Base-by-base conservation (phyloP, 257 asterid species). In the Solanum phureja region DNA sequence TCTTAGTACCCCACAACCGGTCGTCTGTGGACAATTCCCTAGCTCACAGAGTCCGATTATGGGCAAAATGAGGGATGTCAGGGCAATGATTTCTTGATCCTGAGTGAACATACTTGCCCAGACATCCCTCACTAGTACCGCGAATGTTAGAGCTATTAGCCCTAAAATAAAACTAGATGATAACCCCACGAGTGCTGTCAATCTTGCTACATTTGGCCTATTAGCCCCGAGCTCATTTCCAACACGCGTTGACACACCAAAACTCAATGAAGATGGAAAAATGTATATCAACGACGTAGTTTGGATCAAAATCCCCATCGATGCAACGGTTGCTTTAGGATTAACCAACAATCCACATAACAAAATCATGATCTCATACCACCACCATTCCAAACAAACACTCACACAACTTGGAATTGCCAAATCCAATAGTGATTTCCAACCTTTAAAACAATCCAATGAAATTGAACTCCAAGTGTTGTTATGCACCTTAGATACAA, bases 21-120 rank as follows among this genome's bases (percentile, higher is more conserved):
- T 89, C 16, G 96, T 93, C 90, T 93, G 96, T 23, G 96, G 95
- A 86, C 96, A 93, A 83, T 94, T 94, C 12, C 96, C 96, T n/a
- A 94, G 93, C 88, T 94, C 96, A 71, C 96, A 94, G 0, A 94
- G 86, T 38, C 96, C 96, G 33, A 94, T 91, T 46, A 94, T 89
- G 1, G 96, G 96, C 87, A 94, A 52, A 6, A 94, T 92, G 73
- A 74, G 11, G 2, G 96, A 81, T 0, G 96, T 93, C 56, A 93
- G 27, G 0, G 87, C 88, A 3, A 89, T 33, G 16, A 94, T 93
- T 62, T 94, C 95, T 6, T 27, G n/a, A 18, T 94, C 96, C 1
- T 23, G 83, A 1, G 95, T 94, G 92, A 93, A 93, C 87, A 94
- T 27, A 1, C 88, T 82, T 0, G 95, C 95, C 97, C 97, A 94